Percentiles rank a stretch among this genome's conserved stretches.
These are phyloP conservation scores for Narthecium ossifragum DNA, from an alignment of 106 monocot genomes.

Conservation along the genomic window DNA sequence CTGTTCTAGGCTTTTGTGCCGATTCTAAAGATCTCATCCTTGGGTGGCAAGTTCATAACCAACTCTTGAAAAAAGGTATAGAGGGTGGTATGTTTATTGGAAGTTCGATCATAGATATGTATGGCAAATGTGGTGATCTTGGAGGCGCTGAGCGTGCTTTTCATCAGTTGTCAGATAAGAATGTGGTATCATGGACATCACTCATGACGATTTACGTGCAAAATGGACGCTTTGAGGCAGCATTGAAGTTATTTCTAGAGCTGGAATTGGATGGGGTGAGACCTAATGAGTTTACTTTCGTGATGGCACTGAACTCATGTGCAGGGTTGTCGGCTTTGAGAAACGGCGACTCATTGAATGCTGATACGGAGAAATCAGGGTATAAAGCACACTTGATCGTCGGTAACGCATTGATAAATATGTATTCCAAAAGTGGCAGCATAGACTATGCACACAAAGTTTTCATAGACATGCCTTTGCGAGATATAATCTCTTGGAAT, in stretches of 20 bases:
- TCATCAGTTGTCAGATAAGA: conserved; percentile 14
- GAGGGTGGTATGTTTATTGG: conserved; percentile 29
- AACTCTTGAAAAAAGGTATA: conserved; percentile 37
- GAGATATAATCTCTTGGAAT: conserved; percentile 67
- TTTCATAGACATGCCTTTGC: conserved; percentile 29
- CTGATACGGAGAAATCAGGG: conserved; percentile 38
- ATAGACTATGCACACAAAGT: conserved; percentile 33
- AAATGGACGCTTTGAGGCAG: conserved; percentile 60
- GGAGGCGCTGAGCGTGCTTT: conserved; percentile 23
- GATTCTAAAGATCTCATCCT: conserved; percentile 24
- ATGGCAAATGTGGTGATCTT: conserved; percentile 49
- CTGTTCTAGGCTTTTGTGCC: conserved; percentile 49
- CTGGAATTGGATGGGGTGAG: conserved; percentile 30
- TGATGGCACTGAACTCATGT: conserved; percentile 41
- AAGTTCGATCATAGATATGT: conserved; percentile 55
- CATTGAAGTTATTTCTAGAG: conserved; percentile 36
- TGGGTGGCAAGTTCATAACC: conserved; percentile 51
- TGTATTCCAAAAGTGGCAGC: conserved; percentile 65
- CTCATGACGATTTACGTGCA: conserved; percentile 44
- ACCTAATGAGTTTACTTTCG: conserved; percentile 54
- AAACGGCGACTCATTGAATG: conserved; percentile 49
- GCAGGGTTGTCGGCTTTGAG: conserved; percentile 43
- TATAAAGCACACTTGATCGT: conserved; percentile 18
- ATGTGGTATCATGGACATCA: conserved; percentile 67
- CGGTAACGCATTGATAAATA: conserved; percentile 57